Evolutionary conservation across 768 basidiomycete genomes (phyloP).

Genomic region (Collybia sp.): DNA sequence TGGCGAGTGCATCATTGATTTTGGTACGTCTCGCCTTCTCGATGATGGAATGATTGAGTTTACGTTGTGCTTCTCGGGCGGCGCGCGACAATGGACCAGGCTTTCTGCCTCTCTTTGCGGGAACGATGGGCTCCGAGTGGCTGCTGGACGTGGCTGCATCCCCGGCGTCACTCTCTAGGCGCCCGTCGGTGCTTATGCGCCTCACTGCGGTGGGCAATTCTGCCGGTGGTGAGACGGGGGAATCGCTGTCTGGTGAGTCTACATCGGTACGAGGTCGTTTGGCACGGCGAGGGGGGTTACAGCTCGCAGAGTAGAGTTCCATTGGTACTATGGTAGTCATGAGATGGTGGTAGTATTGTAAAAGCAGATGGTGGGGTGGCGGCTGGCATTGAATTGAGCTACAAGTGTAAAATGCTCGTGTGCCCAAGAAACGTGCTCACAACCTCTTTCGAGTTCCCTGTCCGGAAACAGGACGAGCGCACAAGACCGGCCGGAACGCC

Average conservation of each 20-base stretch:
- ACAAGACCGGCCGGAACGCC: too few species aligned
- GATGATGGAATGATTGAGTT: constrained; percentile 92
- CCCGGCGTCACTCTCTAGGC: neutral
- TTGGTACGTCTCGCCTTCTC: constrained; percentile 92
- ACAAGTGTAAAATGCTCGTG: too few species aligned
- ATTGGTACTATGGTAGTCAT: too few species aligned
- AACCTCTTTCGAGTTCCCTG: too few species aligned
- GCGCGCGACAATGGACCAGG: constrained; percentile 69
- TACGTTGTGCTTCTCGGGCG: constrained; percentile 82
- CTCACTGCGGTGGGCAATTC: constrained; percentile 18
- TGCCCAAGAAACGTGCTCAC: too few species aligned
- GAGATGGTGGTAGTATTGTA: too few species aligned
- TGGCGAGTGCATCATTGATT: constrained; percentile 87
- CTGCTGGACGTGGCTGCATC: constrained; percentile 5
- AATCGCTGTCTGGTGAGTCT: neutral
- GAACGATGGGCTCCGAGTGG: constrained; percentile 11
- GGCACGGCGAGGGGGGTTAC: constrained; percentile 33
- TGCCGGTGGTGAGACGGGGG: constrained; percentile 6
- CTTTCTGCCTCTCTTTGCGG: constrained; percentile 66
- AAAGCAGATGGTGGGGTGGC: too few species aligned
- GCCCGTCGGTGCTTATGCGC: neutral
- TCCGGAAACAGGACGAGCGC: too few species aligned
- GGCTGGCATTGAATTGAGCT: too few species aligned
- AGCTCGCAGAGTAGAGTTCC: constrained; percentile 23
- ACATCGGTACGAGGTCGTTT: constrained; percentile 20